Base-by-base conservation (phyloP, 2,329 filamentous ascomycete genomes). In the Penicillium glabrum region DNA sequence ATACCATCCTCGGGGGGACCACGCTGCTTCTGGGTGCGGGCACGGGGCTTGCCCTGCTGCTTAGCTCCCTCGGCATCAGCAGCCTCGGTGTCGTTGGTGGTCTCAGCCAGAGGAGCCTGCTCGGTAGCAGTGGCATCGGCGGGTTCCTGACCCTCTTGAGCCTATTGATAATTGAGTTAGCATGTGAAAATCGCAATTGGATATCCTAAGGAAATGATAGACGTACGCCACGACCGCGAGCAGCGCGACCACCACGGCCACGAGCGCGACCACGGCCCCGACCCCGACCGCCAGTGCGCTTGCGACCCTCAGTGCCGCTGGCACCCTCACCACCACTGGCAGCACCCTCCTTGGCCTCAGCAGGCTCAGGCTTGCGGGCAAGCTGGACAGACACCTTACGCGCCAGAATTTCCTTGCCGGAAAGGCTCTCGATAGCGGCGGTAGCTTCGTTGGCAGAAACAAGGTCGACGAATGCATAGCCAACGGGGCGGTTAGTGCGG, bases 301-400 rank as follows among this genome's bases (percentile, higher is more conserved):
- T 81, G 72, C 83, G 83, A 73, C 79, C 79, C 59, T 84, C 89
- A 69, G 89, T 89, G 66, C 84, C 86, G 75, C 85, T 87, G 64
- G 79, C 82, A 71, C 85, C 88, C 79, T 96, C 92, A 70, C 87
- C 83, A 68, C 82, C 89, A 77, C 89, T 91, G 71, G 84, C 79
- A 66, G 81, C 82, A 74, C 85, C 85, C 72, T 92, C 90, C 83
- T 90, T 91, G 78, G 92, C 89, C 67, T 86, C 87, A 71, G 89
- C 84, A 66, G 89, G 84, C 82, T 98, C 93, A 59, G 93, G 93
- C 85, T 96, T 98, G 82, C 93, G 93, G 72, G 95, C 95, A 72
- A 97, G 89, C 83, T 99, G 95, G 67, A 99, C 95, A 46, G 93
- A 98, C 74, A 98, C 95, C 89, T 98, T 98, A 79, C 95, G 93